Evolutionary conservation across 2,329 filamentous ascomycete species (phyloP), one percentile per base, ranked within the genome.

Genomic region (Trichoderma sp.): DNA sequence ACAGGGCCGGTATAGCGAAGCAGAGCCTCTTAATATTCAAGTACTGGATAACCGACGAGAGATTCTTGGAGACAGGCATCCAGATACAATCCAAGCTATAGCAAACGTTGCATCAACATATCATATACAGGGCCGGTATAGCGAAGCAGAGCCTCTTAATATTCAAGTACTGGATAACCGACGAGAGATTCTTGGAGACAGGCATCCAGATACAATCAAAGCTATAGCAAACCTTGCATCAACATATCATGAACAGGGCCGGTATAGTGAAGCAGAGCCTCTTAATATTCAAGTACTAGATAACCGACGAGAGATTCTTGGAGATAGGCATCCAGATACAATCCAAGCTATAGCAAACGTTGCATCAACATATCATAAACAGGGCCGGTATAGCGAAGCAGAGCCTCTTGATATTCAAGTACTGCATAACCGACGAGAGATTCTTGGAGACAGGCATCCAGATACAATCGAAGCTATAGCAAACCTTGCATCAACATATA

Each of bases 391-490:
- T 66, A 28, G 69, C 5, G 65, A 74, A 68, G 72, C 68, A 16
- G 72, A 72, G 64, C 16, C n/a, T 59, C 61, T 72, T 10, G 0
- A 60, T 2, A 26, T 52, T 1, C 24, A 72, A 49, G 72, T 68
- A 4, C 52, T 74, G 13, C 59, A 63, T 30, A 68, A 73, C 39
- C 65, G 26, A 43, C 69, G 61, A 18, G 49, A 72, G 3, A 39
- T 72, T 14, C 69, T 73, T 2, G 74, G 75, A 56, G 72, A 74
- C 49, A 72, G 65, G 59, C 75, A 72, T 61, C 71, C 60, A 2
- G 46, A 71, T 39, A 72, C 71, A 24, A 46, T 65, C 2, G 0
- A 0, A 7, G 32, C 59, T 24, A 70, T 74, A 32, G 37, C 18
- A 13, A 1, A 49, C 5, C 37, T 73, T 24, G 66, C 37, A 43